Evolutionary conservation across 2,329 filamentous ascomycete species (phyloP), one percentile per base, ranked within the genome.

Genomic region (Trichophyton verrucosum): DNA sequence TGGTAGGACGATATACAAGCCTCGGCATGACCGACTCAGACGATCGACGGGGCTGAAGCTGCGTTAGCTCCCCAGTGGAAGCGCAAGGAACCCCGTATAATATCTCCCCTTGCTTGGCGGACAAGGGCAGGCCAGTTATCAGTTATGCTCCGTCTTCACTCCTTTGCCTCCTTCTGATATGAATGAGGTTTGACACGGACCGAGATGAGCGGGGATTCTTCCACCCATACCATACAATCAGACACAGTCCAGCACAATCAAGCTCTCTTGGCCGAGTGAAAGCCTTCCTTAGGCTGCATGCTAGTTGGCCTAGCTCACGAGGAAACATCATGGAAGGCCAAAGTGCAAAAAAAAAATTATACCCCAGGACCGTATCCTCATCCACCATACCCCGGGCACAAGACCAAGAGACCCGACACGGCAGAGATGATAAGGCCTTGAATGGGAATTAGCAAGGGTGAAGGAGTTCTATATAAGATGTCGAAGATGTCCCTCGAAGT

Each of bases 41-140:
- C 51, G 51, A 55, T 55, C 51, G 51, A 55, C 51, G 27, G 51
- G 40, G 51, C 51, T 33, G 27, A 55, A 33, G 24, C 51, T 33
- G 20, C 13, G 27, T 13, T 36, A 33, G 8, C 40, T 44, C n/a
- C 5, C 40, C 40, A 44, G 13, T 55, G 27, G 30, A 33, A 55
- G 51, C 51, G 51, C 51, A 13, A 30, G 33, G 9, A 55, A 33
- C 51, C 51, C 51, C 51, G 51, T 55, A 55, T 55, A 33, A 55
- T 55, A 55, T 55, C 51, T 55, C 51, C 51, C 51, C 40, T 44
- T 55, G 51, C 51, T 55, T 55, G 51, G 51, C 51, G 51, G 13
- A 30, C 30, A 33, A 27, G 51, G 27, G n/a, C 40, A 44, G 40
- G 40, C 40, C n/a, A 44, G n/a, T 20, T 44, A 20, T 44, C 30